Base-by-base conservation (phyloP, 306 rosid species). In the Gleditsia sinensis region DNA sequence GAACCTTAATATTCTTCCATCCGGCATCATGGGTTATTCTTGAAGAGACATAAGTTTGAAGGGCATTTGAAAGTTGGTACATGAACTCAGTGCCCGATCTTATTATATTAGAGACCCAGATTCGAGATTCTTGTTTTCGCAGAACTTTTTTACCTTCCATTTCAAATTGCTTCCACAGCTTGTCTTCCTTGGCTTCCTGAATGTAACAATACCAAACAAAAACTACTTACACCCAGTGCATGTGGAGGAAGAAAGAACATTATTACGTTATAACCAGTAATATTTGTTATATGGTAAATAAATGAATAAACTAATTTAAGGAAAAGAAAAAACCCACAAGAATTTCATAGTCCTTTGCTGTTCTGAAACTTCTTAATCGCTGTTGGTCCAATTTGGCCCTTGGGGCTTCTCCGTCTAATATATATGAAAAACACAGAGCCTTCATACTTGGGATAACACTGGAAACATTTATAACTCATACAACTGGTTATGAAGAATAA, bases 361-460 rank as follows among this genome's bases (percentile, higher is more conserved):
- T 48, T 62, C 24, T 40, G 24, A 86, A 89, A 1, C 88, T 83
- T 9, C 88, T 73, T 0, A 70, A 33, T 4, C 91, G 46, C 23
- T 86, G 94, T 30, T 86, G 94, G 7, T 89, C 84, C 88, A 89
- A 83, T 59, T 89, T 86, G 0, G 84, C 88, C 17, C 89, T 79
- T 9, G 94, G 94, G 0, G 89, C 88, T 12, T 86, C 91, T 12
- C 94, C 91, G 25, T 86, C 94, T 89, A 33, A n/a, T n/a, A 28
- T 42, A 32, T 14, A 78, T 25, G 12, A 50, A 49, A 69, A 55
- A 73, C 48, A 71, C 37, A 68, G 16, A 46, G 3, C n/a, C 11
- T 12, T 17, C n/a, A n/a, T n/a, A n/a, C 4, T 39, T 21, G 50
- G 54, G 32, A 28, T 28, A 28, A 28, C 2, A 28, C 32, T 28